Base-by-base conservation (phyloP, 345 rosid genomes). In the Citrus sinensis region DNA sequence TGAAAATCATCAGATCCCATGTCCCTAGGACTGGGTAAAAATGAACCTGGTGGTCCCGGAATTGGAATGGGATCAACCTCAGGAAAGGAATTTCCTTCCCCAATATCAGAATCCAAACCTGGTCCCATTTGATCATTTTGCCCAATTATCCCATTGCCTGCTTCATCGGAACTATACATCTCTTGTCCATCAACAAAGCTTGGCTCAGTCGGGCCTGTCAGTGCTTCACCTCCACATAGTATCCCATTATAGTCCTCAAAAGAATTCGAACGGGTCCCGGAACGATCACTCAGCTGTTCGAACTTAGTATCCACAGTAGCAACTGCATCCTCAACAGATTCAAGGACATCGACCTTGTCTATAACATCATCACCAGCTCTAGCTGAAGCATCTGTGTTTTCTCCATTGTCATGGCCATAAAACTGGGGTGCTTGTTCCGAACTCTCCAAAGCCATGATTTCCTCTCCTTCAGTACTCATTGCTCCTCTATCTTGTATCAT, bases 31-130 rank as follows among this genome's bases (percentile, higher is more conserved):
- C 99, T 95, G 1, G 99, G 98, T 86, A 95, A 86, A 87, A 92
- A 93, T 25, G 99, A 95, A 5, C 99, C 99, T 0, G 99, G 99
- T 68, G 99, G 99, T 61, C 99, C 99, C 17, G 99, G 99, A 67
- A 95, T 95, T 42, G 93, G 97, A 81, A 95, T 95, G 9, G 94
- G 92, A 84, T 95, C 99, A 78, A 95, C 93, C 82, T 92, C 98
- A 40, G 87, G 88, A 79, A 88, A 94, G 55, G 86, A 87, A 85
- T 82, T 86, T 76, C 84, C 88, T 78, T 83, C 79, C 46, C 83
- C 88, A 46, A 77, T 82, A 69, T 85, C 89, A 70, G 90, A 80
- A 77, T 84, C 88, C 81, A 85, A 74, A 71, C 85, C 88, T 78
- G 81, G 71, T 32, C 77, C 82, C 19, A 82, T 76, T 37, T 85